Conservation (phyloP, 1,139 yeast genomes). For the Casaregolazyma suthepensis region DNA sequence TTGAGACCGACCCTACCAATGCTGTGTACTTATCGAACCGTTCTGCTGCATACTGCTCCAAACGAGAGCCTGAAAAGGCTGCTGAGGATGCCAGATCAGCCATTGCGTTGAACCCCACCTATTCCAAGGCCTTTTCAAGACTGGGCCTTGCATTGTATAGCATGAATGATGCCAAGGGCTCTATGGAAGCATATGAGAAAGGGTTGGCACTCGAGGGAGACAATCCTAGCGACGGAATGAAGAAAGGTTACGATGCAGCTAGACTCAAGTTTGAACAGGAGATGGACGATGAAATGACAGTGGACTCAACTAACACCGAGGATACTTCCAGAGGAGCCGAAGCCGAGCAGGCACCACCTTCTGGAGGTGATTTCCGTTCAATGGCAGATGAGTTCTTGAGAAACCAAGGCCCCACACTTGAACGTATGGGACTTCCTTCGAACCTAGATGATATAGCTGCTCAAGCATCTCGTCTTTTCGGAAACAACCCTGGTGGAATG, state of each 20-base stretch:
- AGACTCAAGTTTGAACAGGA: constrained; percentile 33
- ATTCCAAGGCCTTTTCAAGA: constrained; percentile 92
- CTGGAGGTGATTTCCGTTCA: background rate
- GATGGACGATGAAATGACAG: background rate
- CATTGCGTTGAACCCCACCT: constrained; percentile 65
- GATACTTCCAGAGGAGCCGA: background rate
- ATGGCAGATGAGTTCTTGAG: background rate
- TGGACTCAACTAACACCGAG: background rate
- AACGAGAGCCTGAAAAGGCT: constrained; percentile 69
- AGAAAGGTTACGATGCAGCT: constrained; percentile 89
- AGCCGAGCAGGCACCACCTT: background rate
- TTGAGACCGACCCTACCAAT: constrained; percentile 60
- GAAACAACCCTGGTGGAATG: background rate
- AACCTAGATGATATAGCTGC: background rate
- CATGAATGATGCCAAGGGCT: constrained; percentile 78
- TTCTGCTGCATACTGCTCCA: constrained; percentile 92
- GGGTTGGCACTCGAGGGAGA: constrained; percentile 88
- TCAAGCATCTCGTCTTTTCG: background rate
- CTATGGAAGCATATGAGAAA: constrained; percentile 82
- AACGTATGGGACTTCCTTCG: background rate
- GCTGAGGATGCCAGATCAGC: constrained; percentile 80
- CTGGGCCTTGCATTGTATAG: constrained; percentile 91
- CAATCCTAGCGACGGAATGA: constrained; percentile 81
- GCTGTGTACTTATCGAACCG: constrained; percentile 88
- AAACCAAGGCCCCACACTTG: background rate